phyloP scores from a whole-genome alignment of 164 flowering plant species.

The Magnolia sinica region DNA sequence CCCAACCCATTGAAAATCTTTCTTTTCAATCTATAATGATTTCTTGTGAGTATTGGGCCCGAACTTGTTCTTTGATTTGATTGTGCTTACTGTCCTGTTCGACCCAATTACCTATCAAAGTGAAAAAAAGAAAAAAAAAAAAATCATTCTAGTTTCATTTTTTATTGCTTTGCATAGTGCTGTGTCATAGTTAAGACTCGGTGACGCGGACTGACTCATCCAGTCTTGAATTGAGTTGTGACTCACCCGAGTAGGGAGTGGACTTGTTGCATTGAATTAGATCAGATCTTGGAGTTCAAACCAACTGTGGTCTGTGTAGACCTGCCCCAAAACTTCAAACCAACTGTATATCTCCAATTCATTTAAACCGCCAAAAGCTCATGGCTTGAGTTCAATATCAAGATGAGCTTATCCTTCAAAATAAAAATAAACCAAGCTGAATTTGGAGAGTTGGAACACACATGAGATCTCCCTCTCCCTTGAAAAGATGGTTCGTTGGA shows the following conservation, averaged over 20 bases:
- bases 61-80: neutral
- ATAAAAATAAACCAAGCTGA: no score
- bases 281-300: neutral
- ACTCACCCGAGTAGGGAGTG: neutral
- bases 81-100: neutral
- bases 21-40: neutral
- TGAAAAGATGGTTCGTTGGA: no score
- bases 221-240: no score
- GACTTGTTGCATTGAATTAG: neutral
- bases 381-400: no score
- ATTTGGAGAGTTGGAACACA: neutral
- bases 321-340: neutral
- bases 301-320: neutral
- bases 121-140: neutral
- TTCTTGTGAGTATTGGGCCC: neutral
- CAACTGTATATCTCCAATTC: no score
- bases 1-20: constrained; percentile 4
- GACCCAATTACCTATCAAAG: neutral
- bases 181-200: neutral
- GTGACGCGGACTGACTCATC: no score
- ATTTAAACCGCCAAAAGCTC: no score
- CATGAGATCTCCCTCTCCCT: no score
- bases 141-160: neutral
- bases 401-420: neutral
- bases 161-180: neutral